Conservation (phyloP, 345 rosid species). For the Salix brachista region DNA sequence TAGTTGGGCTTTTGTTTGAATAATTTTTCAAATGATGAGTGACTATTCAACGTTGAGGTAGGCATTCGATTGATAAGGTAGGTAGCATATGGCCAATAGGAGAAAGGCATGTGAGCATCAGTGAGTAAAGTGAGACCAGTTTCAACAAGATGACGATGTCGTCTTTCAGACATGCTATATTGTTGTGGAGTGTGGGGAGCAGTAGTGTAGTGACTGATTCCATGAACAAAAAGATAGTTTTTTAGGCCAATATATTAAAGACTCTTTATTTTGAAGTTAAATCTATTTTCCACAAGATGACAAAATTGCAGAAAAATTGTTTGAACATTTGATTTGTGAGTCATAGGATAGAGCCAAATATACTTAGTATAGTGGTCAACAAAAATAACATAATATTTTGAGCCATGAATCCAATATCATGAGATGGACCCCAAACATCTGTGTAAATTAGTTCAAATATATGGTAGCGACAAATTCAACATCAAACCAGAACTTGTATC, state of each 20-base stretch:
- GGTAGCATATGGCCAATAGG: background rate
- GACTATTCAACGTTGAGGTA: too few species aligned
- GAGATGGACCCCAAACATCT: background rate
- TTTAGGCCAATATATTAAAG: too few species aligned
- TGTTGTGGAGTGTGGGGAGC: background rate
- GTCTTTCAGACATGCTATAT: background rate
- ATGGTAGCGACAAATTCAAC: conserved; percentile 83
- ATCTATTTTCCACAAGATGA: background rate
- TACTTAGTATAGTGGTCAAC: too few species aligned
- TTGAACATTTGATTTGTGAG: background rate
- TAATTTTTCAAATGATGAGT: too few species aligned
- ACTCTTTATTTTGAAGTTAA: too few species aligned
- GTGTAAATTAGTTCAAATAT: conserved; percentile 26
- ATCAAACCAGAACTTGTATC: conserved; percentile 90
- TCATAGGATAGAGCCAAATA: background rate
- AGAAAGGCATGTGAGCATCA: background rate
- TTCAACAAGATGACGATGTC: too few species aligned
- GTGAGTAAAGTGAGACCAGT: background rate
- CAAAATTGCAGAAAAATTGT: background rate
- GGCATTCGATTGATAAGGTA: too few species aligned
- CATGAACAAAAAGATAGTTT: background rate
- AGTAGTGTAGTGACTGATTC: too few species aligned
- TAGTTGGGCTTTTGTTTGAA: background rate
- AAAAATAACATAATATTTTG: too few species aligned
- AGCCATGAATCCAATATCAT: background rate